Base-by-base conservation (phyloP, 345 rosid genomes). In the Hibiscus mutabilis region DNA sequence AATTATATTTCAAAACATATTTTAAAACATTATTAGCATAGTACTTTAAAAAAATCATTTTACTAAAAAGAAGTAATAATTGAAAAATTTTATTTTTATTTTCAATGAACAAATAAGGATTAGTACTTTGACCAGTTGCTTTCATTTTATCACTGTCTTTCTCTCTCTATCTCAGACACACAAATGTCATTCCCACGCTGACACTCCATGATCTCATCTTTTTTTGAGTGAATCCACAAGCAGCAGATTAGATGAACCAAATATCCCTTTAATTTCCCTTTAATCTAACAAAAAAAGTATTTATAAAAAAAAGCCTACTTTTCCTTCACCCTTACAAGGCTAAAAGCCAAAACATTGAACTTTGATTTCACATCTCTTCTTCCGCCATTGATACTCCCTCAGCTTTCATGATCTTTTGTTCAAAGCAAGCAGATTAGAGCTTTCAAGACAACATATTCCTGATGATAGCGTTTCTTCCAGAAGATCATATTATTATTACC, bases 351-450 rank as follows among this genome's bases (percentile, higher is more conserved):
- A 74, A 68, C 31, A 51, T 51, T n/a, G 3, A 51, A 42, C 12
- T 72, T 73, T 52, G 21, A 47, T 63, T 72, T 64, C 51, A 27
- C 73, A 49, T 56, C 58, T 66, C 21, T 27, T 60, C 72, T 65
- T 55, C 71, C 66, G 68, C 79, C 44, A 77, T 73, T 61, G 69
- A 75, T 66, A 55, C 57, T 57, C 81, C 75, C 65, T 31, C 76
- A 63, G 75, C 70, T 74, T 11, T 42, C 9, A 63, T 57, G 59
- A 75, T 66, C 58, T 79, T 79, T 76, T 74, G 61, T 46, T 70
- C 69, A 24, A 49, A 59, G 72, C 6, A 51, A 75, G 77, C 77
- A 74, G 82, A 78, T 80, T 79, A 76, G 76, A 78, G 74, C 72
- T 76, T 62, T 69, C 22, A 80, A 80, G 80, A 60, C 76, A 51